phyloP scores from a whole-genome alignment of 768 basidiomycete genomes.

The Rhizopogon sp. region DNA sequence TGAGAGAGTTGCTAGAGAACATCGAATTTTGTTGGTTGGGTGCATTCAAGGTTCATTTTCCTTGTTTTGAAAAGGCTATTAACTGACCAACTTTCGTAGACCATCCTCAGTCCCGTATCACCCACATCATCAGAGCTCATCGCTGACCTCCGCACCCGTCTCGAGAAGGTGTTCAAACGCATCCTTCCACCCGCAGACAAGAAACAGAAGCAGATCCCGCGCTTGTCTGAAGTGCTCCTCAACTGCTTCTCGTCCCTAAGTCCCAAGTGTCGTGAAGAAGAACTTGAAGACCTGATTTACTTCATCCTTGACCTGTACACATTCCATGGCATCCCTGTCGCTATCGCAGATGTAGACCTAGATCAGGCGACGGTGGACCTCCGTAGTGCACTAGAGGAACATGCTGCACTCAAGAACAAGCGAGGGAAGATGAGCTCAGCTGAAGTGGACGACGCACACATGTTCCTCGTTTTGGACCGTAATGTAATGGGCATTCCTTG shows the following conservation, averaged over 20 bases:
- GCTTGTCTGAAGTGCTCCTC: conserved; percentile 70
- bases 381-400: conserved; percentile 70
- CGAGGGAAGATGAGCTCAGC: conserved; percentile 19
- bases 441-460: conserved; percentile 53
- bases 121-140: conserved; percentile 41
- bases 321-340: conserved; percentile 85
- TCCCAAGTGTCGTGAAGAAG: conserved; percentile 83
- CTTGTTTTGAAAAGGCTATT: not conserved
- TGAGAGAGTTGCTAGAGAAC: conserved; percentile 71
- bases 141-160: conserved; percentile 51
- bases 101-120: conserved; percentile 51
- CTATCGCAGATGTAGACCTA: conserved; percentile 87
- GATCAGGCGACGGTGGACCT: conserved; percentile 88
- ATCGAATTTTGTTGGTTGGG: conserved; percentile 98
- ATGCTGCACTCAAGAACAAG: conserved; percentile 36
- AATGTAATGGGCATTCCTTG: conserved; percentile 87
- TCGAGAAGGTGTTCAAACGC: conserved; percentile 75
- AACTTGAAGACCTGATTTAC: conserved; percentile 91
- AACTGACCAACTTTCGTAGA: conserved; percentile 32
- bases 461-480: conserved; percentile 88
- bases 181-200: conserved; percentile 58
- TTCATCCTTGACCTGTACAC: conserved; percentile 94
- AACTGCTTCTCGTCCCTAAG: conserved; percentile 83
- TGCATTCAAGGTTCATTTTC: conserved; percentile 78
- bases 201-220: conserved; percentile 49